Conservation (phyloP, 202 grass and related monocot genomes). For the Panicum hallii region DNA sequence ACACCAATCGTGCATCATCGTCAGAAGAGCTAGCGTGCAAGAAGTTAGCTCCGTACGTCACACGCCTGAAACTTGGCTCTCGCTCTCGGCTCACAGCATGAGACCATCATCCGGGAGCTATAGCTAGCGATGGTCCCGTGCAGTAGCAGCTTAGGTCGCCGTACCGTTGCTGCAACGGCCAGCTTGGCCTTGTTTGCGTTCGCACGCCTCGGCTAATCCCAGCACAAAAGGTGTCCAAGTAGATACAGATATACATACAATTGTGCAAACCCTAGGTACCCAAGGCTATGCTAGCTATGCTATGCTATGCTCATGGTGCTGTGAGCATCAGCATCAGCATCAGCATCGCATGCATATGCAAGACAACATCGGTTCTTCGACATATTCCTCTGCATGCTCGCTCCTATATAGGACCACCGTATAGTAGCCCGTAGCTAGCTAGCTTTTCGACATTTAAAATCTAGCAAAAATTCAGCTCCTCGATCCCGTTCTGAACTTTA, state of each 20-base stretch:
- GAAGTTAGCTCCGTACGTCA: no score
- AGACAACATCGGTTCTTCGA: conserved; percentile 28
- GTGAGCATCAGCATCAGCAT: conserved; percentile 51
- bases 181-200: conserved; percentile 33
- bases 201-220: conserved; percentile 26
- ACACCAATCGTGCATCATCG: no score
- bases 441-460: conserved; percentile 38
- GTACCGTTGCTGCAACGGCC: conserved; percentile 17
- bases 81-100: neutral
- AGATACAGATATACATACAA: conserved; percentile 32
- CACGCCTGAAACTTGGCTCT: neutral
- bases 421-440: neutral
- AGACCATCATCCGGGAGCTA: neutral
- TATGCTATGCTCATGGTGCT: conserved; percentile 13
- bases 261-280: conserved; percentile 30
- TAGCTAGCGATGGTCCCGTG: neutral
- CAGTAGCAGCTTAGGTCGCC: conserved; percentile 8
- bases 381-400: conserved; percentile 48
- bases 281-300: no score
- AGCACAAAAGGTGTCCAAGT: conserved; percentile 36
- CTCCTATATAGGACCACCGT: conserved; percentile 40
- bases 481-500: conserved; percentile 29
- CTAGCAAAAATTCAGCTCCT: conserved; percentile 24
- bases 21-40: no score
- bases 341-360: conserved; percentile 39